Conservation (phyloP, 805 yeast species). For the Metschnikowia santaceciliae region DNA sequence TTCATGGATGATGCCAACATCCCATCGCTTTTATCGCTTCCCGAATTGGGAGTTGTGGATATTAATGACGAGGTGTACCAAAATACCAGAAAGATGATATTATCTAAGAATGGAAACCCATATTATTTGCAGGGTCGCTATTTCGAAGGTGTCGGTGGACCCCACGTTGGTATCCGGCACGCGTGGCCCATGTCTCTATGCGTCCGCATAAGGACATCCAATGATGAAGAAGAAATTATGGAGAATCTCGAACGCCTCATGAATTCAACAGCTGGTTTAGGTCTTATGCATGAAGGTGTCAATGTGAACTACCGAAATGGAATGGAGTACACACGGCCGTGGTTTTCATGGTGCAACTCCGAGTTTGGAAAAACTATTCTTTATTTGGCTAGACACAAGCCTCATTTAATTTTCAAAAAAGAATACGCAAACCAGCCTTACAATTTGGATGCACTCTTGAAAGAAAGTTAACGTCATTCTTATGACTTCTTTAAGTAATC, state of each 20-base stretch:
- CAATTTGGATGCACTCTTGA: conserved; percentile 24
- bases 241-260: conserved; percentile 47
- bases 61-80: conserved; percentile 57
- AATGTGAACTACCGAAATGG: conserved; percentile 54
- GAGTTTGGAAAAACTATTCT: conserved; percentile 87
- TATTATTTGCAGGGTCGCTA: conserved; percentile 60
- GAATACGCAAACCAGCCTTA: conserved; percentile 29
- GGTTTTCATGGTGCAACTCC: conserved; percentile 95
- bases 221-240: conserved; percentile 65
- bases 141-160: conserved; percentile 85
- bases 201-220: conserved; percentile 68
- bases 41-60: conserved; percentile 66
- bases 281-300: conserved; percentile 81
- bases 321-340: conserved; percentile 63
- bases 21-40: conserved; percentile 76
- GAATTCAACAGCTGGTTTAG: conserved; percentile 65
- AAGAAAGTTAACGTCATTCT: background rate
- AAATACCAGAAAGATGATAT: conserved; percentile 74
- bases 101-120: conserved; percentile 70
- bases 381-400: conserved; percentile 68
- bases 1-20: conserved; percentile 91
- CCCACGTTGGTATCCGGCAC: conserved; percentile 73
- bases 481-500: background rate
- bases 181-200: conserved; percentile 94
- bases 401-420: conserved; percentile 60